These are phyloP conservation scores for Pythium aphanidermatum DNA, from an alignment of 352 stramenopile genomes.

Conservation along the genomic window DNA sequence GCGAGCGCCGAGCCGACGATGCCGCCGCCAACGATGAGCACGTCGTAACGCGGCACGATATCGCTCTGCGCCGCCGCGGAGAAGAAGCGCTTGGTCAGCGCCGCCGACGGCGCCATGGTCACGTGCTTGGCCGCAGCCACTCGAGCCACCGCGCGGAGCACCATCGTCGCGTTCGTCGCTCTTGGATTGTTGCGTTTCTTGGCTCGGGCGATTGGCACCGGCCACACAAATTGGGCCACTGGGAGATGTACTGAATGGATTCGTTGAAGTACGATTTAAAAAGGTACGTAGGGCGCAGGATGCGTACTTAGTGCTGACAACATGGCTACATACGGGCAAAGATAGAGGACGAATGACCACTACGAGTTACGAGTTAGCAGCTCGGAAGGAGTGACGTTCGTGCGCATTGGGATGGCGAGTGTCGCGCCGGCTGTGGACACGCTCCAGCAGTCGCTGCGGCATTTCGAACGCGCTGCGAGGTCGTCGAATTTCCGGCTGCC, in stretches of 20 bases:
- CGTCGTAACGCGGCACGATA: conserved; percentile 58
- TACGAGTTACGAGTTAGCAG: too few relatives aligned
- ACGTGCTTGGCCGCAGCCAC: conserved; percentile 13
- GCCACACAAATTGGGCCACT: conserved; percentile 5
- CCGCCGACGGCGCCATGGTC: conserved; percentile 10
- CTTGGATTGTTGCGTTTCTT: conserved; percentile 2
- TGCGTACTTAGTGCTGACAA: conserved; percentile 6
- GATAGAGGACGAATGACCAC: too few relatives aligned
- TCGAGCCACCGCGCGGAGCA: conserved; percentile 15
- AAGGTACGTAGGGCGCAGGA: conserved; percentile 6
- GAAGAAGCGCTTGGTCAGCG: conserved; percentile 16
- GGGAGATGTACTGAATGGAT: conserved; percentile 1
- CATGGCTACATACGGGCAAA: conserved; percentile 16
- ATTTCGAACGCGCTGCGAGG: too few relatives aligned
- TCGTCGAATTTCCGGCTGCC: too few relatives aligned
- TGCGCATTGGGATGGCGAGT: too few relatives aligned
- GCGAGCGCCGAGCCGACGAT: conserved; percentile 78
- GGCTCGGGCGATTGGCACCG: conserved; percentile 5
- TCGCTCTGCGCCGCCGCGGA: conserved; percentile 14
- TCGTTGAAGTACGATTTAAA: conserved; percentile 1
- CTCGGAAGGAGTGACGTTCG: too few relatives aligned
- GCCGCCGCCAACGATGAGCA: conserved; percentile 78
- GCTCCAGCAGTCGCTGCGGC: too few relatives aligned
- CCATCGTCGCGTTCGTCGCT: too few relatives aligned
- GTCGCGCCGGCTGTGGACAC: too few relatives aligned